Conservation (phyloP, 352 stramenopile species). For the Blastocystis hominis region DNA sequence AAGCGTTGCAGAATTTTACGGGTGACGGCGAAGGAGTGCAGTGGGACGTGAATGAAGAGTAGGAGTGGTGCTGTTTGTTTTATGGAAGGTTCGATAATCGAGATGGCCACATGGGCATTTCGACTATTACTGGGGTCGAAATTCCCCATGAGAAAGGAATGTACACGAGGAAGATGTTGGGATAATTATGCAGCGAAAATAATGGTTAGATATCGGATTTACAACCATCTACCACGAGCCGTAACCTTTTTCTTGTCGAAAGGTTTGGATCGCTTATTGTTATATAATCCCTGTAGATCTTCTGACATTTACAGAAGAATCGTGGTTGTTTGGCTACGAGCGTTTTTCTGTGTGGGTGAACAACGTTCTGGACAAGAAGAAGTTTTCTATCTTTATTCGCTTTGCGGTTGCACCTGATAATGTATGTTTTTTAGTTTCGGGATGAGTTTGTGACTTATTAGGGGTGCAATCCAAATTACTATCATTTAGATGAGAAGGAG, state of each 20-base stretch:
- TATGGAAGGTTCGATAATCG: conserved; percentile 44
- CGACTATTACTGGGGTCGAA: conserved; percentile 37
- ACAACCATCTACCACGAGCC: conserved; percentile 32
- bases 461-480: conserved; percentile 43
- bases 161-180: conserved; percentile 57
- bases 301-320: conserved; percentile 50
- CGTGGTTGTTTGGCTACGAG: conserved; percentile 42
- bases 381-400: conserved; percentile 53
- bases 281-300: conserved; percentile 19
- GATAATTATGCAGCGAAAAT: neutral
- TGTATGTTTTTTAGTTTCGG: neutral
- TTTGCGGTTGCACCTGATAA: conserved; percentile 38
- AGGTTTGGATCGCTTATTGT: neutral
- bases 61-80: neutral
- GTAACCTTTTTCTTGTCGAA: conserved; percentile 48
- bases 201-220: conserved; percentile 33
- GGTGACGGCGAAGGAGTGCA: conserved; percentile 42
- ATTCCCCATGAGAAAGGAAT: conserved; percentile 56
- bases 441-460: neutral
- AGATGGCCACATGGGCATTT: conserved; percentile 57
- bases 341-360: conserved; percentile 55
- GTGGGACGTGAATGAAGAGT: conserved; percentile 49
- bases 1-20: conserved; percentile 53
- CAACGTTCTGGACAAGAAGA: conserved; percentile 27
- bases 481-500: neutral